These are phyloP conservation scores for Scleroderma bovista DNA, from an alignment of 768 basidiomycete genomes.

Conservation along the genomic window DNA sequence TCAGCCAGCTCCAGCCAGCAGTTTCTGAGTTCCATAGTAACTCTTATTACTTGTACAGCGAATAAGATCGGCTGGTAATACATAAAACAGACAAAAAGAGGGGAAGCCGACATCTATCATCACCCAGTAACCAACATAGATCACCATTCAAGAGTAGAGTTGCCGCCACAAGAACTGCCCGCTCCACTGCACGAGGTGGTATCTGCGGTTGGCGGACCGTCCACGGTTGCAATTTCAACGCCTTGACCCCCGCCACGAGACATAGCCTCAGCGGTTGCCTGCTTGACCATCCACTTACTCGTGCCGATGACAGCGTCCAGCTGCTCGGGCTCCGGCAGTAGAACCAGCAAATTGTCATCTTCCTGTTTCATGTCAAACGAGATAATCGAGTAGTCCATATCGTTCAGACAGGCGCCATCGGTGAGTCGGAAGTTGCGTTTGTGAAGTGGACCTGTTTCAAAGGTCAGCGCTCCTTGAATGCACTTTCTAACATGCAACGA, in stretches of 20 bases:
- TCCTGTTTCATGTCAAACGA: conserved; percentile 54
- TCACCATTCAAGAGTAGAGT: conserved; percentile 1
- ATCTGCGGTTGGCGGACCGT: neutral
- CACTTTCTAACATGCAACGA: too few species aligned
- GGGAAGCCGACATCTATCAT: too few species aligned
- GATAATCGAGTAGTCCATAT: conserved; percentile 53
- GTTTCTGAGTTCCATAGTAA: too few species aligned
- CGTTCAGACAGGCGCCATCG: conserved; percentile 54
- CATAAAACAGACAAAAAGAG: too few species aligned
- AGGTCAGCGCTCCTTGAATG: neutral
- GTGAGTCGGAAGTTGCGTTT: conserved; percentile 59
- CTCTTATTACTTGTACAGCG: too few species aligned
- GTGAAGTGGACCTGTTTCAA: conserved; percentile 49
- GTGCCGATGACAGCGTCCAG: conserved; percentile 61
- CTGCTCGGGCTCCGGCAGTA: conserved; percentile 46
- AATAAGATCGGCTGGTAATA: too few species aligned
- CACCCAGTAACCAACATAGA: neutral
- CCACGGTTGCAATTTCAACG: conserved; percentile 33
- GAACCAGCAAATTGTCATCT: conserved; percentile 39
- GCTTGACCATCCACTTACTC: conserved; percentile 56
- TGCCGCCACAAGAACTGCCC: neutral
- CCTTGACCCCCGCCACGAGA: conserved; percentile 22
- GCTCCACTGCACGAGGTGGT: neutral
- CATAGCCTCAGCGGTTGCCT: conserved; percentile 40
- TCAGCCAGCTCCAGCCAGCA: too few species aligned